Conservation (phyloP, 2,329 filamentous ascomycete genomes). For the Lasiodiplodia sp. region DNA sequence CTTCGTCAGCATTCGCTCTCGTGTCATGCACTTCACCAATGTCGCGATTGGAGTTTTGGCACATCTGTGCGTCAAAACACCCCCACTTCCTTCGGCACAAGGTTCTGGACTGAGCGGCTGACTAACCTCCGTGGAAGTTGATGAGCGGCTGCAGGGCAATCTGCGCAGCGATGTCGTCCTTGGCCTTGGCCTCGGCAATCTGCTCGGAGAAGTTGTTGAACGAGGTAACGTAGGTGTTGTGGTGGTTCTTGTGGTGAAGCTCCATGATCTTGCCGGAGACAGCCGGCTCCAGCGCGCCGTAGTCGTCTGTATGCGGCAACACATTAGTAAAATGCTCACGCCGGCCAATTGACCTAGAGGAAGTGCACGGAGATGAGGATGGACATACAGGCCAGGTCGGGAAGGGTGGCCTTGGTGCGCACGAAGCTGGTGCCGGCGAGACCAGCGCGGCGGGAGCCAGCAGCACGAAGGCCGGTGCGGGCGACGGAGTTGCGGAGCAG, state of each 20-base stretch:
- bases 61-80: slow-evolving; percentile 13
- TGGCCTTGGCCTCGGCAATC: slow-evolving; percentile 64
- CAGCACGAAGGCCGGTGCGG: slow-evolving; percentile 75
- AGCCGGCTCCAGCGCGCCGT: slow-evolving; percentile 86
- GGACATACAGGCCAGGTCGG: slow-evolving; percentile 78
- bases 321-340: neutral
- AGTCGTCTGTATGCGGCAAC: slow-evolving; percentile 74
- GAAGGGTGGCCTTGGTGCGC: slow-evolving; percentile 89
- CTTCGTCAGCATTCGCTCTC: slow-evolving; percentile 8
- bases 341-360: neutral
- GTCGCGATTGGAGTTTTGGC: neutral
- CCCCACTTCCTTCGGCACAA: neutral
- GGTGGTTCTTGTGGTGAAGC: slow-evolving; percentile 92
- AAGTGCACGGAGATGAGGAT: neutral
- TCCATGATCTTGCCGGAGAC: slow-evolving; percentile 95
- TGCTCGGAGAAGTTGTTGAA: slow-evolving; percentile 83
- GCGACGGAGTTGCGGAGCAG: slow-evolving; percentile 75
- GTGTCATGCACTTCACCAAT: neutral
- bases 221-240: slow-evolving; percentile 90
- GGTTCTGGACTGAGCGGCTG: neutral
- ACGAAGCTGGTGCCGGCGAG: slow-evolving; percentile 78
- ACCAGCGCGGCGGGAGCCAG: slow-evolving; percentile 66
- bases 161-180: slow-evolving; percentile 61
- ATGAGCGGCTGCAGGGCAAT: slow-evolving; percentile 65
- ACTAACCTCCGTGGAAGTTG: slow-evolving; percentile 69